Evolutionary conservation across 2,329 filamentous ascomycete genomes (phyloP).

Genomic region (Zasmidium cellare): DNA sequence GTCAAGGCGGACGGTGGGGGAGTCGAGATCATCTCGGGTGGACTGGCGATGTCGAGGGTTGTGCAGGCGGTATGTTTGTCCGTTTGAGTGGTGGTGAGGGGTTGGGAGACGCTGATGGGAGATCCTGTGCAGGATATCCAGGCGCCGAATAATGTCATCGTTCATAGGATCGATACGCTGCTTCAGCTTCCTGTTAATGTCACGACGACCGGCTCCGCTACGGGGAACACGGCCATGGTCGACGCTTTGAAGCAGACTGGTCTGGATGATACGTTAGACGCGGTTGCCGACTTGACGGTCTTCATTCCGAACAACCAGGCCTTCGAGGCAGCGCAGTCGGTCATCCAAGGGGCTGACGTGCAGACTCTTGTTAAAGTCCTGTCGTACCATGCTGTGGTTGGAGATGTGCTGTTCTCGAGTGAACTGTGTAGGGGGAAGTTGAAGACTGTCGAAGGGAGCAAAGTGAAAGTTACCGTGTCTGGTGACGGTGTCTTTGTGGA

Average conservation of each 20-base stretch:
- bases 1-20: constrained; percentile 35
- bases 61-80: constrained; percentile 29
- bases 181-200: constrained; percentile 7
- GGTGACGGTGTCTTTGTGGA: constrained; percentile 35
- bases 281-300: constrained; percentile 16
- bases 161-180: constrained; percentile 21
- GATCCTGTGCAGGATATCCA: constrained; percentile 14
- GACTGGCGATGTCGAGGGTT: constrained; percentile 35
- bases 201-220: constrained; percentile 6
- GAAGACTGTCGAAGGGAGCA: constrained; percentile 2
- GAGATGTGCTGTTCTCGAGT: constrained; percentile 11
- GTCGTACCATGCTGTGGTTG: constrained; percentile 4
- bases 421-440: constrained; percentile 13
- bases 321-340: background rate
- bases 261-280: constrained; percentile 10
- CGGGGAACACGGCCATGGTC: constrained; percentile 16
- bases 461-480: constrained; percentile 38
- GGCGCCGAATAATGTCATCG: constrained; percentile 13
- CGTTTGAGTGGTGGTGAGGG: background rate
- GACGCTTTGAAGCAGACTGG: constrained; percentile 10
- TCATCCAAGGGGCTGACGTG: background rate
- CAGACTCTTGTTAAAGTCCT: background rate
- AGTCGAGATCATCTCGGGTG: constrained; percentile 37
- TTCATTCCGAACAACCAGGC: constrained; percentile 17
- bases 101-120: no score